Percentiles rank a stretch among this genome's conserved stretches.
Conservation (phyloP, 306 rosid genomes). For the Malus domestica region ASM211411v1 NC_041798.1:31906001-31906500, state of each 20-base stretch:
- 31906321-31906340: background rate
- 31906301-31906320: background rate
- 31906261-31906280: background rate
- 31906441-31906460: background rate
- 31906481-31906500: background rate
- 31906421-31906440: background rate
- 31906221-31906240: background rate
- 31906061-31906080: too few relatives aligned
- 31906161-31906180: too few relatives aligned
- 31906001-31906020: too few relatives aligned
- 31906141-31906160: too few relatives aligned
- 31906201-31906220: background rate
- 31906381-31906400: background rate
- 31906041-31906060: too few relatives aligned
- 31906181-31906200: background rate
- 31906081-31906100: too few relatives aligned
- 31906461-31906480: slow-evolving; percentile 3
- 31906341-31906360: background rate
- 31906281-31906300: background rate
- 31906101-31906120: too few relatives aligned
- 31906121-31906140: too few relatives aligned
- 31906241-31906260: background rate
- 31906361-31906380: background rate
- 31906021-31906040: too few relatives aligned
- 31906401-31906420: background rate